Evolutionary conservation across 176 grass and related monocot species (phyloP).

Genomic region (Rhipidocladum racemiflorum): DNA sequence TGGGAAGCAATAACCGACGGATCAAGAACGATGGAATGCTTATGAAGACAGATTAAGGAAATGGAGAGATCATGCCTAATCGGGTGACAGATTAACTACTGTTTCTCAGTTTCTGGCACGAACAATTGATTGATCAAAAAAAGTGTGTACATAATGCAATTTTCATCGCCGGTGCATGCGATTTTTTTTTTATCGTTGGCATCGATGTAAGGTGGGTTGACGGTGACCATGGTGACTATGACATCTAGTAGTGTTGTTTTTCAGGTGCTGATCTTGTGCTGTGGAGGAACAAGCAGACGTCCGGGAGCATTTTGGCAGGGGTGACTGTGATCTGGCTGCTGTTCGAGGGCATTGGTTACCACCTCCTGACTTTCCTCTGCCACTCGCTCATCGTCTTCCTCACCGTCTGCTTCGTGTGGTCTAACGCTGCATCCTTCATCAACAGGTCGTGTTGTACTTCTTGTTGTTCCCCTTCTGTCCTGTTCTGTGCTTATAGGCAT

Average conservation of each 20-base stretch:
- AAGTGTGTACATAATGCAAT: not conserved
- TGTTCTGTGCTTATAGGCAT: not conserved
- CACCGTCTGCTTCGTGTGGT: slow-evolving; percentile 65
- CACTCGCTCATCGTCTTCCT: slow-evolving; percentile 67
- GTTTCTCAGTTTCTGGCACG: not conserved
- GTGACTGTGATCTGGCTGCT: slow-evolving; percentile 83
- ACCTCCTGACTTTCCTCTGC: slow-evolving; percentile 77
- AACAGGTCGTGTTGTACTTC: slow-evolving; percentile 38
- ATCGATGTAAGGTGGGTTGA: not conserved
- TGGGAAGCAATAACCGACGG: not conserved
- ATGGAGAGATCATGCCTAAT: not conserved
- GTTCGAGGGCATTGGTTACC: slow-evolving; percentile 89
- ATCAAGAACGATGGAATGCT: not conserved
- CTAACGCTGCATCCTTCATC: slow-evolving; percentile 60
- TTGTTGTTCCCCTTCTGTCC: not conserved
- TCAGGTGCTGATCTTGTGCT: slow-evolving; percentile 82
- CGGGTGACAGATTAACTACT: not conserved
- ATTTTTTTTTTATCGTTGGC: not conserved
- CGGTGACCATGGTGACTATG: not conserved
- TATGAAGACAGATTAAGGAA: not conserved
- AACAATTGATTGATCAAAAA: not conserved
- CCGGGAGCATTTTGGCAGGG: slow-evolving; percentile 66
- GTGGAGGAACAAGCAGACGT: slow-evolving; percentile 80
- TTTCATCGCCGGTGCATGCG: not conserved
- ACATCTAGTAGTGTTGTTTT: not conserved